A percentile compares a stretch with the other conserved stretches of the same genome.
These are phyloP conservation scores for Apiospora aurea DNA, from an alignment of 2,329 filamentous ascomycete genomes.

Conservation along the genomic window DNA sequence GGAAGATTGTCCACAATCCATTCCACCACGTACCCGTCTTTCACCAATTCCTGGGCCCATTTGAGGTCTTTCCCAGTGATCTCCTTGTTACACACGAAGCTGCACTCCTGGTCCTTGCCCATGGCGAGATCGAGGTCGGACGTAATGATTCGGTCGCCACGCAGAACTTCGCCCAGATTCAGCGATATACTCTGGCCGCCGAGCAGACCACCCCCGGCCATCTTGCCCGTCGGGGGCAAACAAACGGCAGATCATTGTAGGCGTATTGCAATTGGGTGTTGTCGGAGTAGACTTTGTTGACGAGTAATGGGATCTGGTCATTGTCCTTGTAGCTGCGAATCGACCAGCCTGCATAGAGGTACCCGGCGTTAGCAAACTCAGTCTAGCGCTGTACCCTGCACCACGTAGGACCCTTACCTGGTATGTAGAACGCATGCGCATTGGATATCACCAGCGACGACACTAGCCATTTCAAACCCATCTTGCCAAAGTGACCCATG, in stretches of 20 bases:
- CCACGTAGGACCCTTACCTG: constrained; percentile 63
- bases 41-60: constrained; percentile 74
- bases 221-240: constrained; percentile 77
- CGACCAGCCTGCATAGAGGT: constrained; percentile 69
- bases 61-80: constrained; percentile 70
- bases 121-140: constrained; percentile 85
- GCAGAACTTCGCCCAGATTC: constrained; percentile 86
- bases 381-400: constrained; percentile 26
- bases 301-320: constrained; percentile 82
- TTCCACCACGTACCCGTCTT: constrained; percentile 83
- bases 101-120: constrained; percentile 76
- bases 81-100: constrained; percentile 73
- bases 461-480: constrained; percentile 52
- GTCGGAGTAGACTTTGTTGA: constrained; percentile 93
- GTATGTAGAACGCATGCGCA: constrained; percentile 80
- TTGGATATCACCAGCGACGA: constrained; percentile 55
- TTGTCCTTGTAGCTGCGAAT: constrained; percentile 79
- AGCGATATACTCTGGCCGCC: constrained; percentile 81
- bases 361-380: constrained; percentile 23
- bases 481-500: constrained; percentile 36
- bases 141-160: constrained; percentile 83
- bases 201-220: constrained; percentile 71
- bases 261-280: constrained; percentile 91
- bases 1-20: constrained; percentile 95
- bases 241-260: constrained; percentile 87